phyloP scores from a whole-genome alignment of 805 yeast genomes.

The Priceomyces melissophilus region DNA sequence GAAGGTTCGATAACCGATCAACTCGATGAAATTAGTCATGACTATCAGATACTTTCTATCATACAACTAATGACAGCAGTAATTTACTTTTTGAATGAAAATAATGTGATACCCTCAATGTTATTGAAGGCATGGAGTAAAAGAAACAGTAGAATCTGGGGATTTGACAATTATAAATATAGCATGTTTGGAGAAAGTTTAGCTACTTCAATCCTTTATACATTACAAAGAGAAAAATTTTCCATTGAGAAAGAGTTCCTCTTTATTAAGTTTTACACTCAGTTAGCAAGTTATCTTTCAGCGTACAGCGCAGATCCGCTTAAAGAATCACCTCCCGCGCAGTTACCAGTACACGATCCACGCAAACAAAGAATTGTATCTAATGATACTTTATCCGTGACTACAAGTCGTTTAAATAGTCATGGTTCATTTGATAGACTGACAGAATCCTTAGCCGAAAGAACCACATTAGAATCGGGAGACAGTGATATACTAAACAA shows the following conservation, averaged over 20 bases:
- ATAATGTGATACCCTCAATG: slow-evolving; percentile 10
- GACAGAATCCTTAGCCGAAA: neutral
- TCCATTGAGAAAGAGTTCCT: slow-evolving; percentile 8
- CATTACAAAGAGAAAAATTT: slow-evolving; percentile 7
- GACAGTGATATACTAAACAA: neutral
- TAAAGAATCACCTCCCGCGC: too few relatives aligned
- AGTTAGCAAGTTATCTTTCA: slow-evolving; percentile 4
- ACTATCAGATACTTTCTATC: slow-evolving; percentile 14
- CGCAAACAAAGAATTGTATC: too few relatives aligned
- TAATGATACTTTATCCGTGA: too few relatives aligned
- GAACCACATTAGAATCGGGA: neutral
- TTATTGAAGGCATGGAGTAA: slow-evolving; percentile 10
- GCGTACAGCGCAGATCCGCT: slow-evolving; percentile 5
- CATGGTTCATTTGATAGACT: too few relatives aligned
- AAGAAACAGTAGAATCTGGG: slow-evolving; percentile 16
- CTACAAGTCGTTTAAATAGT: too few relatives aligned
- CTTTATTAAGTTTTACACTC: slow-evolving; percentile 10
- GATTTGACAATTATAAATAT: slow-evolving; percentile 11
- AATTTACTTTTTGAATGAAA: slow-evolving; percentile 12
- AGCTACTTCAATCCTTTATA: slow-evolving; percentile 8
- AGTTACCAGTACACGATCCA: too few relatives aligned
- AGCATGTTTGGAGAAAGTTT: slow-evolving; percentile 17
- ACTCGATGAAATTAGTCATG: slow-evolving; percentile 8
- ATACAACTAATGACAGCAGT: slow-evolving; percentile 14
- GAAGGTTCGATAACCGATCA: slow-evolving; percentile 1